Conservation (phyloP, 208 protist species). For the Acanthamoeba castellanii region DNA sequence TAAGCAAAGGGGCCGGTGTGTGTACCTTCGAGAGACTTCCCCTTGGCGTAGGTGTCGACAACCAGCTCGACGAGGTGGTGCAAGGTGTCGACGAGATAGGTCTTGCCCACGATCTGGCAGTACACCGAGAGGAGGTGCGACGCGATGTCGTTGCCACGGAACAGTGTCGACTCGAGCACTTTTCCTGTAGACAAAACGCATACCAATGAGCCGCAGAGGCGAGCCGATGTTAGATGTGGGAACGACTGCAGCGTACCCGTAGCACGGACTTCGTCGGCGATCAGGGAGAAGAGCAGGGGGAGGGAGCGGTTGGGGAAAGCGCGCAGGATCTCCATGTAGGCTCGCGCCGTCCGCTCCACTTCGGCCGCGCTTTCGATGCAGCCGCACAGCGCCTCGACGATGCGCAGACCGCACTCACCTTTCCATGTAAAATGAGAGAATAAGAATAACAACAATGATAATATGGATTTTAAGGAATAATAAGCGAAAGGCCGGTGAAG, state of each 20-base stretch:
- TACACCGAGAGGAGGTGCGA: conserved; percentile 27
- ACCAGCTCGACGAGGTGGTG: conserved; percentile 33
- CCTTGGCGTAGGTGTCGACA: conserved; percentile 8
- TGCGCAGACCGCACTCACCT: not conserved
- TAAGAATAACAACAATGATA: not conserved
- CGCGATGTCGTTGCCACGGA: conserved; percentile 45
- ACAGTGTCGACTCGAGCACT: conserved; percentile 37
- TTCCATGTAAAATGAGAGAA: not conserved
- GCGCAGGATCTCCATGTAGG: conserved; percentile 10
- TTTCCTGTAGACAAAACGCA: not conserved
- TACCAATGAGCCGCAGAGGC: not conserved
- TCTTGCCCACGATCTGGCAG: conserved; percentile 49
- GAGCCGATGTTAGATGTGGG: too few relatives aligned
- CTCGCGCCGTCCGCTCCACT: not conserved
- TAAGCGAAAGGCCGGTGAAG: not conserved
- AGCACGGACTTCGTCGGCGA: conserved; percentile 26
- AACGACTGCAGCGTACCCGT: not conserved
- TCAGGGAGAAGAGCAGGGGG: conserved; percentile 14
- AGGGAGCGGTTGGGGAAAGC: not conserved
- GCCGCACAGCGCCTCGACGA: conserved; percentile 3
- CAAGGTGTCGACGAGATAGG: conserved; percentile 12
- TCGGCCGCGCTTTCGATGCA: conserved; percentile 24
- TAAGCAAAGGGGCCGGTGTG: not conserved
- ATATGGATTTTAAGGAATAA: too few relatives aligned
- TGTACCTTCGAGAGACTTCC: conserved; percentile 28